Percentiles rank a stretch among this genome's conserved stretches.
Conservation (phyloP, 2,329 filamentous ascomycete genomes). For the Salinomyces thailandicus region DNA sequence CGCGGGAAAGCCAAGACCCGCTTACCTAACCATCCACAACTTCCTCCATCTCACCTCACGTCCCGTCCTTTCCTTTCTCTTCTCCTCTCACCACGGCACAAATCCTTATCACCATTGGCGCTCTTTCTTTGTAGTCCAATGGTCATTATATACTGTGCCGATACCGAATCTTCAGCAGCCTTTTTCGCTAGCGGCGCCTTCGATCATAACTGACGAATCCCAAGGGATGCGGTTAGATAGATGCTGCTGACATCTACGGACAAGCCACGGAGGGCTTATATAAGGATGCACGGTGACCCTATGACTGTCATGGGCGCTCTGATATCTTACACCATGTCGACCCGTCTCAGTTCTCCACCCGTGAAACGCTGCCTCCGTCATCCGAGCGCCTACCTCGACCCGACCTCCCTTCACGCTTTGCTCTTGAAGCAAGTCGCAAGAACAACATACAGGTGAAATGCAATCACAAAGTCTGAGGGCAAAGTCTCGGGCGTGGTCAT, state of each 20-base stretch:
- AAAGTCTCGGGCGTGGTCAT: no score
- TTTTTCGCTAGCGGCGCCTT: constrained; percentile 99
- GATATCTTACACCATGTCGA: background rate
- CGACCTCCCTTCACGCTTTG: background rate
- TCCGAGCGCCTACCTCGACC: background rate
- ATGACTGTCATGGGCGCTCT: background rate
- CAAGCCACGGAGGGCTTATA: background rate
- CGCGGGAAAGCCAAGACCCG: constrained; percentile 11
- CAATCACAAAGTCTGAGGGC: no score
- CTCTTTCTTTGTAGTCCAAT: constrained; percentile 57
- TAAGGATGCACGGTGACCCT: background rate
- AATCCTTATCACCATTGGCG: constrained; percentile 88
- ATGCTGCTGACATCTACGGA: constrained; percentile 61
- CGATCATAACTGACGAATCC: no score
- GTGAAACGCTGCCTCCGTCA: background rate
- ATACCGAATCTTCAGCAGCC: constrained; percentile 66
- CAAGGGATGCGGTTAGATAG: constrained; percentile 95
- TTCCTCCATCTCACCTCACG: constrained; percentile 4
- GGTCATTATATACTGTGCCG: constrained; percentile 82
- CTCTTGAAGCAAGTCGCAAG: no score
- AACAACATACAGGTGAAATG: no score
- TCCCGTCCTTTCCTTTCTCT: constrained; percentile 23
- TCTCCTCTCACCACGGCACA: constrained; percentile 47
- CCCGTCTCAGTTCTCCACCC: background rate
- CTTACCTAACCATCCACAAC: constrained; percentile 2